A percentile compares a stretch with the other conserved stretches of the same genome.
These are phyloP conservation scores for Bocquillonia castaneifolia DNA, from an alignment of 441 rosid species.

Conservation along the genomic window DNA sequence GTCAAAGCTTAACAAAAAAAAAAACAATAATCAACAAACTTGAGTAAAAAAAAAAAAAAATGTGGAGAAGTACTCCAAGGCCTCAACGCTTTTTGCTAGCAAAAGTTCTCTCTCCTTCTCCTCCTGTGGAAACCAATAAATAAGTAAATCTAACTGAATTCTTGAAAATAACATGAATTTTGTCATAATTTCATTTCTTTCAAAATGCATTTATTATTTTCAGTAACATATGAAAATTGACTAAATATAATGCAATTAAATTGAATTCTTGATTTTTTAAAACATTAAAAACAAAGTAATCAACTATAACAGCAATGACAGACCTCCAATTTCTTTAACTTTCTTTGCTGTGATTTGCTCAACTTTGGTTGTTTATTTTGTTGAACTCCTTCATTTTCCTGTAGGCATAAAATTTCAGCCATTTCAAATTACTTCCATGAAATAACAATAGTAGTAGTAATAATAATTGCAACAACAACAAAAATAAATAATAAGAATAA, in stretches of 20 bases:
- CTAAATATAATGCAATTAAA: no score
- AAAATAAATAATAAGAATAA: conserved; percentile 14
- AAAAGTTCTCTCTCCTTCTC: conserved; percentile 48
- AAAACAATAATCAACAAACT: not conserved
- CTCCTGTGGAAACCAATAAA: conserved; percentile 37
- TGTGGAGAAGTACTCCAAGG: conserved; percentile 45
- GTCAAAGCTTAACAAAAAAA: not conserved
- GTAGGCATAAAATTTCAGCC: not conserved
- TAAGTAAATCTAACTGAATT: not conserved
- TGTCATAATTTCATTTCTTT: no score
- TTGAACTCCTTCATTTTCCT: conserved; percentile 27
- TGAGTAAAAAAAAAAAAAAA: not conserved
- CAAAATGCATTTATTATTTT: no score
- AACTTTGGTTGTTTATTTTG: conserved; percentile 20
- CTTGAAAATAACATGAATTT: not conserved
- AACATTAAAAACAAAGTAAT: no score
- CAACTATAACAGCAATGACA: no score
- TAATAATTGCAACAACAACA: no score
- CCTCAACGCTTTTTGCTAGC: conserved; percentile 41
- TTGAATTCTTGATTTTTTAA: no score
- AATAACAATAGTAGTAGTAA: no score
- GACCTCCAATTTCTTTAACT: conserved; percentile 73
- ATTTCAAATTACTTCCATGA: not conserved
- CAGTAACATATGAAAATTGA: no score
- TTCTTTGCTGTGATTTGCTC: conserved; percentile 62